Percentiles rank a stretch among this genome's conserved stretches.
Conservation (phyloP, 306 rosid genomes). For the Fragaria ananassa region DNA sequence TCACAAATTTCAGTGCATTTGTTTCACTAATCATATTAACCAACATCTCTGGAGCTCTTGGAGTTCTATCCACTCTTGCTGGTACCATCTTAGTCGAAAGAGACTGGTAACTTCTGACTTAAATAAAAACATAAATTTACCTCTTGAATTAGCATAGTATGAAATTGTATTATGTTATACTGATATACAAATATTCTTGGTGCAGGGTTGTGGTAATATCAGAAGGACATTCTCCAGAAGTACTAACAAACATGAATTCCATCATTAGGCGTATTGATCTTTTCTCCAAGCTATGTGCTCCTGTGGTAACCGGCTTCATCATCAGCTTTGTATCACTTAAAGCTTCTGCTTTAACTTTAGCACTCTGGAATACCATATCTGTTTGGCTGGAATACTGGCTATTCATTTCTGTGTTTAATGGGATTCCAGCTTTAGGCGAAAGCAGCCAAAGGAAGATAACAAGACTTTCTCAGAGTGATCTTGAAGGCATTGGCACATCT, state of each 20-base stretch:
- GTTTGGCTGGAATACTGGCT: slow-evolving; percentile 89
- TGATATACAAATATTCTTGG: neutral
- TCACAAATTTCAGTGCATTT: slow-evolving; percentile 52
- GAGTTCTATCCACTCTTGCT: slow-evolving; percentile 77
- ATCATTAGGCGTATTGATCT: slow-evolving; percentile 76
- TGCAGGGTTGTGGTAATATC: slow-evolving; percentile 88
- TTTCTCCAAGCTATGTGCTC: slow-evolving; percentile 74
- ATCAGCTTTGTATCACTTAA: slow-evolving; percentile 75
- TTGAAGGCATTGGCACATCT: slow-evolving; percentile 24
- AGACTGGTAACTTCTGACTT: slow-evolving; percentile 66
- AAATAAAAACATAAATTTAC: neutral
- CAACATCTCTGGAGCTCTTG: slow-evolving; percentile 71
- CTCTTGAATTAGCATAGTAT: neutral
- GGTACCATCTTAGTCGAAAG: slow-evolving; percentile 91
- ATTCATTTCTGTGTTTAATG: slow-evolving; percentile 67
- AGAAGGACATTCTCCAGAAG: slow-evolving; percentile 58
- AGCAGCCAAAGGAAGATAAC: slow-evolving; percentile 53
- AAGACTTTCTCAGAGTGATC: slow-evolving; percentile 33
- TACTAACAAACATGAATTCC: slow-evolving; percentile 67
- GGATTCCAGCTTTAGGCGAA: slow-evolving; percentile 63
- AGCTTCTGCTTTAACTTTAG: slow-evolving; percentile 78
- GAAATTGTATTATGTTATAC: neutral
- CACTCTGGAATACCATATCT: slow-evolving; percentile 63
- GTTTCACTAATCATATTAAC: slow-evolving; percentile 46
- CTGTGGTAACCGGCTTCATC: slow-evolving; percentile 76